phyloP scores from a whole-genome alignment of 176 grass and related monocot genomes.

The Carex kokanica region DNA sequence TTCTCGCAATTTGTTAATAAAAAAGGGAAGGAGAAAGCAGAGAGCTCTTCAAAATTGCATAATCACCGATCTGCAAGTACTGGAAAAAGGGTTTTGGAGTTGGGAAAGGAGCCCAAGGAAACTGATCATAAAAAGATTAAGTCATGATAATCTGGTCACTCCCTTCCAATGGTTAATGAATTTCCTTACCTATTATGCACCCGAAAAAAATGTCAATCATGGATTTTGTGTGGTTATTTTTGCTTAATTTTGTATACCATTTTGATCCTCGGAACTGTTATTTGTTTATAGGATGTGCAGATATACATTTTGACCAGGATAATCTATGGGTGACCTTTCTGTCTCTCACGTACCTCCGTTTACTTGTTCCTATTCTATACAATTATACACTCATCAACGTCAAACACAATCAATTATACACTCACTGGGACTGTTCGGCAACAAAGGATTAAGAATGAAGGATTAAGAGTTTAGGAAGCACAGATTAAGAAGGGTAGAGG shows the following conservation, averaged over 20 bases:
- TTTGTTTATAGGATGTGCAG: background rate
- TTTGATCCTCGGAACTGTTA: background rate
- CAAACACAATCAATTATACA: too few relatives aligned
- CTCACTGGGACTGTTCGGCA: too few relatives aligned
- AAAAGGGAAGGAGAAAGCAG: conserved; percentile 35
- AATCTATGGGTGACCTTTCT: background rate
- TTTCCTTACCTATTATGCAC: background rate
- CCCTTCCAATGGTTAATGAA: background rate
- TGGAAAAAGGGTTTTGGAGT: conserved; percentile 31
- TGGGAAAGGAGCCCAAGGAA: conserved; percentile 19
- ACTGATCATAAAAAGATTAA: conserved; percentile 54
- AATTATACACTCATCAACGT: too few relatives aligned
- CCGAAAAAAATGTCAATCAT: background rate
- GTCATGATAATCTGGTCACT: conserved; percentile 26
- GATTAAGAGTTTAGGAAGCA: too few relatives aligned
- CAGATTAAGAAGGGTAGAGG: too few relatives aligned
- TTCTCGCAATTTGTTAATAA: conserved; percentile 60
- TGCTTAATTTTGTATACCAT: background rate
- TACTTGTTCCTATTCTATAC: background rate
- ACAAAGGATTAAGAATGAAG: too few relatives aligned
- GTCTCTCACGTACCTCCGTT: background rate
- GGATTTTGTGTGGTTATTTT: background rate
- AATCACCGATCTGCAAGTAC: conserved; percentile 4
- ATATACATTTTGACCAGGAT: background rate
- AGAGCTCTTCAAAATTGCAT: conserved; percentile 22